Conservation (phyloP, 2,329 filamentous ascomycete species). For the Zymoseptoria brevis region DNA sequence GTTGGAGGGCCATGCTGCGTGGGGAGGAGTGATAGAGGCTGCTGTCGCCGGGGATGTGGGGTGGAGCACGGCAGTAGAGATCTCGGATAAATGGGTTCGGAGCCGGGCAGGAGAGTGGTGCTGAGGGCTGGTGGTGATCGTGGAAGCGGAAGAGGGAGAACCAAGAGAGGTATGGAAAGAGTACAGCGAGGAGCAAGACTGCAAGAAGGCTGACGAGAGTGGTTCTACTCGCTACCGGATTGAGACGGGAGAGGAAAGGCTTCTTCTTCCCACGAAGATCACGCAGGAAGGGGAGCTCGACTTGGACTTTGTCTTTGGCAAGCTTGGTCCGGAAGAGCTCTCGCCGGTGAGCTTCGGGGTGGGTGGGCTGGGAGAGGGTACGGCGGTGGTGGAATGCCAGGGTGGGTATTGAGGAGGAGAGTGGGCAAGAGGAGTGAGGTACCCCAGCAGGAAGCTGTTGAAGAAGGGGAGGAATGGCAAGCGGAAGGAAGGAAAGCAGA, state of each 20-base stretch:
- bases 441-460: constrained; percentile 1
- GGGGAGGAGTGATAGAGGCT: constrained; percentile 24
- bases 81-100: constrained; percentile 30
- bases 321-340: constrained; percentile 3
- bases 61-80: constrained; percentile 28
- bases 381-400: constrained; percentile 9
- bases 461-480: not conserved
- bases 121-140: constrained; percentile 9
- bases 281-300: constrained; percentile 24
- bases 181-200: constrained; percentile 6
- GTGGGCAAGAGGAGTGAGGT: not conserved
- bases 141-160: constrained; percentile 5
- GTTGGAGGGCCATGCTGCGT: constrained; percentile 46
- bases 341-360: constrained; percentile 9
- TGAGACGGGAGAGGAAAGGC: constrained; percentile 7
- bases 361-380: constrained; percentile 16
- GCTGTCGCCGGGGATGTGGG: constrained; percentile 16
- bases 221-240: not conserved
- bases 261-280: constrained; percentile 19
- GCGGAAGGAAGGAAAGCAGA: not conserved
- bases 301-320: constrained; percentile 6
- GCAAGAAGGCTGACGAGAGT: constrained; percentile 10
- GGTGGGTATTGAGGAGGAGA: constrained; percentile 4
- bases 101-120: constrained; percentile 23
- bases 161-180: constrained; percentile 10